phyloP scores from a whole-genome alignment of 2,329 filamentous ascomycete species.

The Grosmannia serpens region DNA sequence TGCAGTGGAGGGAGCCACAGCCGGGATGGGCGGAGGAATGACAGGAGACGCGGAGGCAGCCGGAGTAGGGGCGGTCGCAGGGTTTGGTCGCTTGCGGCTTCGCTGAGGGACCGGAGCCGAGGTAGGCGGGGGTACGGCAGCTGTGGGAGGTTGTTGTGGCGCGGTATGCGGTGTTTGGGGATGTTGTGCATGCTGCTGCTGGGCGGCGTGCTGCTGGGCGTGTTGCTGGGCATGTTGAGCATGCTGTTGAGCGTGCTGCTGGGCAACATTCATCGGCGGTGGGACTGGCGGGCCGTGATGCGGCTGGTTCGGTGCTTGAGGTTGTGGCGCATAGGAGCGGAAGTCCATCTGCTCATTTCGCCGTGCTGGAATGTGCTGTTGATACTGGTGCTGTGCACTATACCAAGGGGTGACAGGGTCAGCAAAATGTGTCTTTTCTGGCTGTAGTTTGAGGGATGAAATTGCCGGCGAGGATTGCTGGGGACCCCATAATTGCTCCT shows the following conservation, averaged over 20 bases:
- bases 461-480: not conserved
- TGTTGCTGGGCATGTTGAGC: slow-evolving; percentile 23
- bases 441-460: not conserved
- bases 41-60: slow-evolving; percentile 13
- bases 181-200: slow-evolving; percentile 23
- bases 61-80: slow-evolving; percentile 14
- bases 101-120: slow-evolving; percentile 19
- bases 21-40: slow-evolving; percentile 14
- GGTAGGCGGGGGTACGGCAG: slow-evolving; percentile 12
- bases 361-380: slow-evolving; percentile 29
- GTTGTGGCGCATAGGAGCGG: slow-evolving; percentile 12
- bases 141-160: slow-evolving; percentile 10
- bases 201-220: slow-evolving; percentile 20
- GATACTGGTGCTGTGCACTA: slow-evolving; percentile 31
- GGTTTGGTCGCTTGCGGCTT: slow-evolving; percentile 29
- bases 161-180: slow-evolving; percentile 9
- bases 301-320: slow-evolving; percentile 17
- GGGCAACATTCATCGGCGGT: slow-evolving; percentile 24
- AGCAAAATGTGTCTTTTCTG: slow-evolving; percentile 16
- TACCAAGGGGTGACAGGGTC: slow-evolving; percentile 23
- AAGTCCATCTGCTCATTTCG: slow-evolving; percentile 19
- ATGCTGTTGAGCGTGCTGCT: slow-evolving; percentile 23
- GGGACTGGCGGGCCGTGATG: slow-evolving; percentile 24
- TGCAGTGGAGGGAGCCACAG: slow-evolving; percentile 13
- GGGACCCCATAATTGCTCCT: not conserved